These are phyloP conservation scores for Aspergillus sp. DNA, from an alignment of 2,329 filamentous ascomycete genomes.

Conservation along the genomic window DNA sequence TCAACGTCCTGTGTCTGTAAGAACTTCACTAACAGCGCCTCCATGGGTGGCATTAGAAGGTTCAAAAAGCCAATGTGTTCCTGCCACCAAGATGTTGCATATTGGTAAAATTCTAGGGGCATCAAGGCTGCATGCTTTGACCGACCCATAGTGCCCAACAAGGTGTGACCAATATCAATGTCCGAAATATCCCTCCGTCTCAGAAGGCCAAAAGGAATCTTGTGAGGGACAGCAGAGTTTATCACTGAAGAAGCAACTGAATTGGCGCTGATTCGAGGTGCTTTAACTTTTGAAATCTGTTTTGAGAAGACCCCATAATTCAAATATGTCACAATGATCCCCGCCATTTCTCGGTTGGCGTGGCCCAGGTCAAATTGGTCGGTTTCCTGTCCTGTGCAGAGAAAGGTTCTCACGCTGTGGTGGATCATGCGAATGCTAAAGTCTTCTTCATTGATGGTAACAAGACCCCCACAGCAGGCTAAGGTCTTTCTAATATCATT, in stretches of 20 bases:
- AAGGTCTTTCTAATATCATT: not conserved
- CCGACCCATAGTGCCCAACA: too few species aligned
- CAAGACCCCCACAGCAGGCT: not conserved
- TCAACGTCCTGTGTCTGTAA: too few species aligned
- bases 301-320: not conserved
- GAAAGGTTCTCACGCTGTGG: not conserved
- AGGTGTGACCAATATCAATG: too few species aligned
- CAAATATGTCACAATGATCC: not conserved
- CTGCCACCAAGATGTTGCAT: too few species aligned
- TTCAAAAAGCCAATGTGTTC: too few species aligned
- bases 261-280: not conserved
- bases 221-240: not conserved
- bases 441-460: not conserved
- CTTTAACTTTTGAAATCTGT: not conserved
- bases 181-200: too few species aligned
- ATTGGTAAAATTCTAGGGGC: too few species aligned
- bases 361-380: not conserved
- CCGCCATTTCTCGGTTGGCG: not conserved
- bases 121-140: too few species aligned
- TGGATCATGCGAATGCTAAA: not conserved
- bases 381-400: not conserved
- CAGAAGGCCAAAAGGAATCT: not conserved
- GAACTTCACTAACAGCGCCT: too few species aligned
- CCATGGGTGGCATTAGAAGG: too few species aligned
- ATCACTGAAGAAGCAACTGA: not conserved